Evolutionary conservation across 2,329 filamentous ascomycete genomes (phyloP), one percentile per base, ranked within the genome.

Genomic region (Aureobasidium sp.): DNA sequence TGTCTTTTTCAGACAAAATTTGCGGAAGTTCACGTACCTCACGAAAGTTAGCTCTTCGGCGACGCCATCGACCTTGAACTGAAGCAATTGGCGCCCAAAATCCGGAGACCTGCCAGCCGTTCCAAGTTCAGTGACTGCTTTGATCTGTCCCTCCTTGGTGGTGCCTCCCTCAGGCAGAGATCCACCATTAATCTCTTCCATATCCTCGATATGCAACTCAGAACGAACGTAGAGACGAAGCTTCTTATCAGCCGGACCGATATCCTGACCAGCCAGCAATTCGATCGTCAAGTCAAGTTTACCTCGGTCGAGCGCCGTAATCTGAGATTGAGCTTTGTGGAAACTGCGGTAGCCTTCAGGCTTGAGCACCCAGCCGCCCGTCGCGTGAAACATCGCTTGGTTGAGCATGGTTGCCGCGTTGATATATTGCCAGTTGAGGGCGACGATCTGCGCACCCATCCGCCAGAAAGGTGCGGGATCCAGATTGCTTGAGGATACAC

Each of bases 391-490:
- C 90, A 96, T 94, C 67, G 85, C 92, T 70, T 94, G 87, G 70
- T 97, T 97, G 15, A 96, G 82, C 93, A 97, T 97, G 87, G 95
- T 95, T 35, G 90, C 91, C 67, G 90, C 88, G 69, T 97, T 91
- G 73, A 89, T 86, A 64, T 86, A 87, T 74, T 97, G 92, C 90
- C 92, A 97, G 75, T 97, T 97, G 64, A 97, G 78, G 0, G 92
- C 92, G 1, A 95, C 91, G 67, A 97, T 87, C 74, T 97, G 92
- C 3, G 95, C 87, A 15, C 92, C 92, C 66, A 90, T 87, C 35
- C 90, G 83, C 92, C 92, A 97, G 74, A 92, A 94, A 3, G 87
- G 81, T 0, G 85, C 83, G 5, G 93, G 91, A 67, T 96, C 90
- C 14, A 95, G 79, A 70, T 97, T 97, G 0, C 90, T 94, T 0